Evolutionary conservation across 1,284 basidiomycete species (phyloP).

Genomic region (Schizophyllum commune): DNA sequence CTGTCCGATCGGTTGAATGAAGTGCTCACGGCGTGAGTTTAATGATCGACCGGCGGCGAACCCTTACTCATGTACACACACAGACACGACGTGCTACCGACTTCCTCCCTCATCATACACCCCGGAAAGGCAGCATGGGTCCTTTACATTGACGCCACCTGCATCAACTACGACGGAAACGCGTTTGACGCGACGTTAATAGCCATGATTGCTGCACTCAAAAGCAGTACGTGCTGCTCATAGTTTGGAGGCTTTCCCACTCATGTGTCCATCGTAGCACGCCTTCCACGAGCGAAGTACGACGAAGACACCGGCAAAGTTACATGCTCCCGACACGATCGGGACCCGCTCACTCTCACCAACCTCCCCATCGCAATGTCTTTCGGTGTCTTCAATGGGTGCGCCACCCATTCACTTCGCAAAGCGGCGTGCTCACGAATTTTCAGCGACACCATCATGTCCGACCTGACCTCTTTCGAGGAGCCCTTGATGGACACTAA

Average conservation of each 20-base stretch:
- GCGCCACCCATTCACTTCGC: constrained; percentile 18
- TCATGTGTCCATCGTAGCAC: constrained; percentile 36
- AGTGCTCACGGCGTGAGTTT: constrained; percentile 58
- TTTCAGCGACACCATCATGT: constrained; percentile 50
- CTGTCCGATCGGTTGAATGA: constrained; percentile 79
- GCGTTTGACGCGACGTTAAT: constrained; percentile 86
- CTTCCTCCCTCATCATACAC: constrained; percentile 71
- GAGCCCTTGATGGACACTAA: constrained; percentile 74
- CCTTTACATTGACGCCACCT: constrained; percentile 88
- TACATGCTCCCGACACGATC: constrained; percentile 53
- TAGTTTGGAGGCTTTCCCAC: neutral
- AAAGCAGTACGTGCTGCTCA: constrained; percentile 57
- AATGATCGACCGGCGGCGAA: neutral
- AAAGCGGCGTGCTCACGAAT: neutral
- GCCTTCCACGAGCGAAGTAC: constrained; percentile 67
- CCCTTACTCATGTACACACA: neutral
- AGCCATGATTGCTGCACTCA: constrained; percentile 81
- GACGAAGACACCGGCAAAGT: constrained; percentile 62
- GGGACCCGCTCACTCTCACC: constrained; percentile 35
- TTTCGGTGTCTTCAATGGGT: constrained; percentile 83
- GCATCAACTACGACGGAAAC: constrained; percentile 97
- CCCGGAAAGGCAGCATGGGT: constrained; percentile 82
- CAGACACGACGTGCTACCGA: constrained; percentile 64
- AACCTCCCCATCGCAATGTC: constrained; percentile 52
- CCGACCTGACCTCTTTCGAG: constrained; percentile 88